These are phyloP conservation scores for Aspergillus ruber DNA, from an alignment of 2,329 filamentous ascomycete species.

Conservation along the genomic window DNA sequence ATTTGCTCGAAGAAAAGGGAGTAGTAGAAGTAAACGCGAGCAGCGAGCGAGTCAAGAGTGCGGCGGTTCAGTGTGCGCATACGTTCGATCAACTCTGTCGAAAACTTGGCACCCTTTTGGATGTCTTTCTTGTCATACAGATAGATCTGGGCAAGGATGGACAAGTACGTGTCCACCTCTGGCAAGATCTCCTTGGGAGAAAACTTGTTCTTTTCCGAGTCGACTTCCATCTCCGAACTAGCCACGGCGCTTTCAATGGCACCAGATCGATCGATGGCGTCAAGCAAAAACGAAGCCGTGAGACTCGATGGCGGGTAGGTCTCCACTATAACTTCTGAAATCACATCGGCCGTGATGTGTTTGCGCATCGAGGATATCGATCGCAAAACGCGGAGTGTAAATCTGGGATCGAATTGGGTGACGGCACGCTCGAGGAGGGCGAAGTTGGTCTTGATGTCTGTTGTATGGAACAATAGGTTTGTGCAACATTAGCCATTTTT, in stretches of 20 bases:
- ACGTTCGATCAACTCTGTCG: slow-evolving; percentile 71
- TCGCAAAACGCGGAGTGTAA: slow-evolving; percentile 85
- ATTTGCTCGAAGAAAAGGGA: slow-evolving; percentile 91
- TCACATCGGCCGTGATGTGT: slow-evolving; percentile 72
- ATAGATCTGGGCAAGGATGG: slow-evolving; percentile 78
- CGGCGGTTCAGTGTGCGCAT: slow-evolving; percentile 86
- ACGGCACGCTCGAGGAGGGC: slow-evolving; percentile 86
- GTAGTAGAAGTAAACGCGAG: slow-evolving; percentile 98
- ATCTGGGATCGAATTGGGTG: slow-evolving; percentile 86
- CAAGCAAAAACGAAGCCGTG: slow-evolving; percentile 63
- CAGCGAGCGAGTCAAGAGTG: slow-evolving; percentile 86
- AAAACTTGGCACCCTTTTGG: slow-evolving; percentile 77
- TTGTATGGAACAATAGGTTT: neutral
- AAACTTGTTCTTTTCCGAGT: slow-evolving; percentile 61
- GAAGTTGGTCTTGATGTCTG: slow-evolving; percentile 95
- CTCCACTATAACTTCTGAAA: slow-evolving; percentile 73
- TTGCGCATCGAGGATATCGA: slow-evolving; percentile 96
- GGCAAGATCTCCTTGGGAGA: slow-evolving; percentile 68
- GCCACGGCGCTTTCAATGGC: slow-evolving; percentile 55
- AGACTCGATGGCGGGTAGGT: slow-evolving; percentile 65
- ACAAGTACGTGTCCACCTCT: slow-evolving; percentile 82
- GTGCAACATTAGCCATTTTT: slow-evolving; percentile 4
- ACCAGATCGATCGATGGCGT: slow-evolving; percentile 61
- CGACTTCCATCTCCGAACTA: slow-evolving; percentile 66
- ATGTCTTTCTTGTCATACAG: slow-evolving; percentile 80